Base-by-base conservation (phyloP, 2,329 filamentous ascomycete species). In the Beauveria sp. region DNA sequence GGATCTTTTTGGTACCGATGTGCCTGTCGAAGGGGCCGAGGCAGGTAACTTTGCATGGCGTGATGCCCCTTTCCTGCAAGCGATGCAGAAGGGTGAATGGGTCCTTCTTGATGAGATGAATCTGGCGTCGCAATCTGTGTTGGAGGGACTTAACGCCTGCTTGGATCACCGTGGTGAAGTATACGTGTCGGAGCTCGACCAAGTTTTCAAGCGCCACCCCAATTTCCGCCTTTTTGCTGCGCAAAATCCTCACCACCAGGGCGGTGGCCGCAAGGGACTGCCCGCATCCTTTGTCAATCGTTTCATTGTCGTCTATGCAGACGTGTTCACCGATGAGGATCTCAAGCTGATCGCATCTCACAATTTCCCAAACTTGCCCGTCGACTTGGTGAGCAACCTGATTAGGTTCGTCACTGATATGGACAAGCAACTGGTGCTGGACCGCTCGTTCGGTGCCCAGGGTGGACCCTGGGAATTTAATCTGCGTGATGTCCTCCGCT, bases 41-140 rank as follows among this genome's bases (percentile, higher is more conserved):
- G 89, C 92, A 8, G 95, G 95, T 1, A 89, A 90, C 63, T 99
- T 99, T 70, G 88, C 90, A 1, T 99, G 95, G 95, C 86, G 92
- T 67, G 93, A 99, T 72, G 95, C 93, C 0, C 93, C 95, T 1
- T 98, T 99, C 71, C 79, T 99, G 22, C 90, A 91, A 71, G 95
- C 95, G 0, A 98, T 99, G 93, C 95, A 98, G 71, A 89, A 86
- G 62, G 95, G 95, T 31, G 90, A 96, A 68, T 99, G 95, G 95
- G 95, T 99, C 12, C 79, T 99, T 31, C 82, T 99, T 0, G 95
- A 99, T 70, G 95, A 99, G 78, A 99, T 99, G 95, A 99, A 99
- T 69, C 77, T 99, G 65, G 95, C 96, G 1, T 98, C 93, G 0
- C 95, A 99, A 72, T 96, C 93, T 5, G 93, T 99, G 2, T 83